Evolutionary conservation across 768 basidiomycete genomes (phyloP).

Genomic region (Termitomyces sp.): DNA sequence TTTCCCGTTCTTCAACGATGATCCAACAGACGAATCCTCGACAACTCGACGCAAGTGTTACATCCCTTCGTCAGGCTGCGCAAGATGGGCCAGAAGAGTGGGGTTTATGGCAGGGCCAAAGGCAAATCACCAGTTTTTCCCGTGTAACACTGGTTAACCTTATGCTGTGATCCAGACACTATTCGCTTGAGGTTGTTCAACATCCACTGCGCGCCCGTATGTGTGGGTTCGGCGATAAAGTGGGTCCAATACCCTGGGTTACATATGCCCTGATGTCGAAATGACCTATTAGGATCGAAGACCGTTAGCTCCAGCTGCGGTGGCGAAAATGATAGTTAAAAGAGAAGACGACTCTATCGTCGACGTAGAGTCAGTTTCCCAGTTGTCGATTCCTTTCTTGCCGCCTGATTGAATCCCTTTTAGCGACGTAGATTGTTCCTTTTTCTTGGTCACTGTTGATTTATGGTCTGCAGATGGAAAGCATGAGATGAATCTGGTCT

Average conservation of each 20-base stretch:
- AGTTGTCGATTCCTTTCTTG: constrained; percentile 1
- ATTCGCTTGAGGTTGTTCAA: constrained; percentile 81
- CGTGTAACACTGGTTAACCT: constrained; percentile 7
- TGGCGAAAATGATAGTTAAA: constrained; percentile 77
- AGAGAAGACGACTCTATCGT: constrained; percentile 62
- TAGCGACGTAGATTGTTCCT: constrained; percentile 83
- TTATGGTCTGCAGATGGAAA: constrained; percentile 82
- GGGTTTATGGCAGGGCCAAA: constrained; percentile 66
- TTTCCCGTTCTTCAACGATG: constrained; percentile 33
- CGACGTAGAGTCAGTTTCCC: constrained; percentile 64
- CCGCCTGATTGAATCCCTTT: not conserved
- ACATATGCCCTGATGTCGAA: constrained; percentile 11
- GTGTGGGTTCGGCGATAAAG: constrained; percentile 97
- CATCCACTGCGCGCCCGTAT: constrained; percentile 88
- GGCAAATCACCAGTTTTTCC: constrained; percentile 32
- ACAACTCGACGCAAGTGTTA: constrained; percentile 25
- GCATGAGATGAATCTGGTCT: constrained; percentile 83
- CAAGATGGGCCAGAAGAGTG: constrained; percentile 51
- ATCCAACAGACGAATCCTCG: constrained; percentile 59
- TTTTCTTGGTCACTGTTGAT: constrained; percentile 90
- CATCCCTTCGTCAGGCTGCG: constrained; percentile 25
- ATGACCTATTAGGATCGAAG: constrained; percentile 68
- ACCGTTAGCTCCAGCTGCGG: constrained; percentile 86
- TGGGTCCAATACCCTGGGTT: constrained; percentile 25
- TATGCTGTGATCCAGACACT: constrained; percentile 45